Evolutionary conservation across 2,329 filamentous ascomycete species (phyloP), one percentile per base, ranked within the genome.

Genomic region (Xylaria sp.): DNA sequence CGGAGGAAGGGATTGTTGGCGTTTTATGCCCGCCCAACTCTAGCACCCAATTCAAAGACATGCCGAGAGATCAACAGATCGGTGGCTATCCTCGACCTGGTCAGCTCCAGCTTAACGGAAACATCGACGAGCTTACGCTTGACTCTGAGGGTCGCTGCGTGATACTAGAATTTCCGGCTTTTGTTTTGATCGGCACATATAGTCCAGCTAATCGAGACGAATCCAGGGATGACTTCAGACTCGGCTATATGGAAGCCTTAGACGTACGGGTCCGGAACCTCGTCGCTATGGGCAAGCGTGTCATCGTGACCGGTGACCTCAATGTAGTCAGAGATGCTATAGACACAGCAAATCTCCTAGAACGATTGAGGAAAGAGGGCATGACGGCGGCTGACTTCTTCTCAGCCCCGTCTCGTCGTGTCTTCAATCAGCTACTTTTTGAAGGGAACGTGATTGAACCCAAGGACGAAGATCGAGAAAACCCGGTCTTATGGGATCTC

Each of bases 111-210:
- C 81, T 96, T 1, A 79, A 82, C 0, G 80, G 82, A 10, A 73
- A 77, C 0, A 76, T 92, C 4, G 92, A 97, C 70, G 87, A 91
- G 41, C 80, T 83, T 2, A 83, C 83, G 0, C 85, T 98, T 7
- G 95, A 99, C 74, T 91, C 91, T 0, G 95, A 99, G 79, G 95
- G 95, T 0, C 89, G 95, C 48, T 97, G 93, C 69, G 87, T 98
- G 7, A 83, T 97, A 43, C 82, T 99, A 3, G 95, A 98, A 73
- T 98, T 99, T 68, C 92, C 93, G 0, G 93, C 92, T 3, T 98
- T 99, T 74, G 92, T 99, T 4, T 84, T 99, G 15, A 85, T 99
- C 52, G 95, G 94, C 3, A 89, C 96, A 2, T 98, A 99, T 77
- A 92, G 91, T 69, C 95, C 95, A 10, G 95, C 94, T 21, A 93